Conservation (phyloP, 2,329 filamentous ascomycete species). For the Colletotrichum spinosum region DNA sequence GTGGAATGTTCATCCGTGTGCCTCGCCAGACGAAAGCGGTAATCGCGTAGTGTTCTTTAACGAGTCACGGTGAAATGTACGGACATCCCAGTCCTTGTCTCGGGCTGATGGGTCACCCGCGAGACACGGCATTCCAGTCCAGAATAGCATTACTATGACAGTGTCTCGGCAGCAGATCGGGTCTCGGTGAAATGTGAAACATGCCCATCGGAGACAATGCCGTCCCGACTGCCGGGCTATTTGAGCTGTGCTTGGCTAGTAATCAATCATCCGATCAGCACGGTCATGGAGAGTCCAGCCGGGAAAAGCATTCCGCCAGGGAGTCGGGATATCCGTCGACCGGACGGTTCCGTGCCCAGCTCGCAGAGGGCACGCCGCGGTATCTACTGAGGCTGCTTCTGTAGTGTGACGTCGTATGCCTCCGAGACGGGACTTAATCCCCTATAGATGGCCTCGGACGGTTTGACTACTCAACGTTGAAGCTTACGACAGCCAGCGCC, state of each 20-base stretch:
- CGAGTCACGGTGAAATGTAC: background rate
- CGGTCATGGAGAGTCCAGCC: too few species aligned
- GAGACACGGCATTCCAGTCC: constrained; percentile 34
- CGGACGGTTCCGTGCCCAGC: too few species aligned
- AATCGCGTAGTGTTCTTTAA: background rate
- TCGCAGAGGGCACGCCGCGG: too few species aligned
- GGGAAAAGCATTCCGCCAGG: too few species aligned
- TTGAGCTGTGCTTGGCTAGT: background rate
- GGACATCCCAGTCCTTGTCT: constrained; percentile 13
- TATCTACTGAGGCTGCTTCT: too few species aligned
- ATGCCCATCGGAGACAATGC: background rate
- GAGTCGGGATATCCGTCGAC: too few species aligned
- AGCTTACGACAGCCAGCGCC: too few species aligned
- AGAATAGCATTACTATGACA: background rate
- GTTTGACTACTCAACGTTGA: too few species aligned
- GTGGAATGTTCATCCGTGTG: constrained; percentile 3
- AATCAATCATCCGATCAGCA: too few species aligned
- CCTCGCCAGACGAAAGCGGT: background rate
- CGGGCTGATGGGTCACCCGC: background rate
- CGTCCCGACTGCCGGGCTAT: background rate
- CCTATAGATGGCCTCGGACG: too few species aligned
- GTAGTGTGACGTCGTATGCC: too few species aligned
- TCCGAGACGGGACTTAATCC: too few species aligned
- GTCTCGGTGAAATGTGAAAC: constrained; percentile 8
- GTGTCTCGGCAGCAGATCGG: constrained; percentile 23